Conservation (phyloP, 345 rosid genomes). For the Rhodamnia argentea region DNA sequence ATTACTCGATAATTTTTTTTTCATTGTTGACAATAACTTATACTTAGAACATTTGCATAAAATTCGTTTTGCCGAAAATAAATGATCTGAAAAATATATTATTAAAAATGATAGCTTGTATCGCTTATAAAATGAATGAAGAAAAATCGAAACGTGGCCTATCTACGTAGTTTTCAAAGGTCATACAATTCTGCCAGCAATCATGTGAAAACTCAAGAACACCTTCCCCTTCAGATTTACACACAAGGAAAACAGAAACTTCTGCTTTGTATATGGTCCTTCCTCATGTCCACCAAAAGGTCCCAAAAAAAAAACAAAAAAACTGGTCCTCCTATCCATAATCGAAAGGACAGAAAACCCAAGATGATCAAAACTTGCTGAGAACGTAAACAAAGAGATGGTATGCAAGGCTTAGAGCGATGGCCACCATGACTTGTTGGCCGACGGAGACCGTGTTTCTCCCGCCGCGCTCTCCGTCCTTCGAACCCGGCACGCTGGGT, state of each 20-base stretch:
- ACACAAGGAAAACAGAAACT: background rate
- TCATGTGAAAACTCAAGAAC: background rate
- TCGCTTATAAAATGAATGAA: too few species aligned
- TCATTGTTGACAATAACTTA: too few species aligned
- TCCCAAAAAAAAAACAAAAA: too few species aligned
- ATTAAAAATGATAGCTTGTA: too few species aligned
- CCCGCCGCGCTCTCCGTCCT: background rate
- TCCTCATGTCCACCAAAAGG: background rate
- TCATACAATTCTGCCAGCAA: background rate
- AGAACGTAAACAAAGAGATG: slow-evolving; percentile 25
- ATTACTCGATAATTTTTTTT: too few species aligned
- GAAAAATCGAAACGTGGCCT: background rate
- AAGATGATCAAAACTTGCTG: slow-evolving; percentile 12
- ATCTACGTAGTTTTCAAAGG: background rate
- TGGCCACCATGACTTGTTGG: slow-evolving; percentile 44
- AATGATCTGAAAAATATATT: too few species aligned
- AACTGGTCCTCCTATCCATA: too few species aligned
- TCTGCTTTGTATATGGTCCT: background rate
- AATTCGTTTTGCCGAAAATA: too few species aligned
- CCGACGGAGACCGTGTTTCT: slow-evolving; percentile 37
- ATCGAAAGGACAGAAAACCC: background rate
- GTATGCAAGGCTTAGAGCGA: slow-evolving; percentile 40
- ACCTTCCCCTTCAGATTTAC: background rate
- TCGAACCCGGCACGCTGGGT: background rate
- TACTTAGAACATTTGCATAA: too few species aligned